Evolutionary conservation across 208 protist genomes (phyloP).

Genomic region (Histomonas meleagridis): DNA sequence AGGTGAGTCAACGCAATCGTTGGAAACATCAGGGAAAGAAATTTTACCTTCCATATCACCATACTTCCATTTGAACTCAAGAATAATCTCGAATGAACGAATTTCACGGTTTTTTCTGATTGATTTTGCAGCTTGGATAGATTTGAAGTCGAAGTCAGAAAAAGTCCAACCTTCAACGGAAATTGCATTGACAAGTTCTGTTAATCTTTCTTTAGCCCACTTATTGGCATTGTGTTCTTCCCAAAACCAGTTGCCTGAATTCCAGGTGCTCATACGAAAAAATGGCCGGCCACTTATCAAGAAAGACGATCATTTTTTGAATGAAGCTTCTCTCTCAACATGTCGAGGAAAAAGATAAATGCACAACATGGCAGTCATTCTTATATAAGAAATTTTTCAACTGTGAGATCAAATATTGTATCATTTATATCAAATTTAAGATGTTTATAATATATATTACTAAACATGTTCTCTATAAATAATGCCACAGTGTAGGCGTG

Average conservation of each 20-base stretch:
- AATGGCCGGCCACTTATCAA: too few relatives aligned
- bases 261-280: too few relatives aligned
- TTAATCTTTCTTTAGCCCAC: not conserved
- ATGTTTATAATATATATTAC: too few relatives aligned
- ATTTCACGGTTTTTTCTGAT: constrained; percentile 29
- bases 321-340: too few relatives aligned
- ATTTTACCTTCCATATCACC: constrained; percentile 30
- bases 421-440: too few relatives aligned
- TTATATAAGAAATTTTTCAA: too few relatives aligned
- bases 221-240: constrained; percentile 16
- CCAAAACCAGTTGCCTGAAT: not conserved
- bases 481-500: too few relatives aligned
- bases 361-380: too few relatives aligned
- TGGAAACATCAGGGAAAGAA: constrained; percentile 8
- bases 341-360: too few relatives aligned
- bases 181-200: not conserved
- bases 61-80: constrained; percentile 14
- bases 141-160: not conserved
- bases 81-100: not conserved
- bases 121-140: not conserved
- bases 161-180: not conserved
- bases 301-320: too few relatives aligned
- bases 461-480: too few relatives aligned
- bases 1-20: not conserved
- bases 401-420: too few relatives aligned